Conservation (phyloP, 2,329 filamentous ascomycete genomes). For the Bipolaris victoriae region DNA sequence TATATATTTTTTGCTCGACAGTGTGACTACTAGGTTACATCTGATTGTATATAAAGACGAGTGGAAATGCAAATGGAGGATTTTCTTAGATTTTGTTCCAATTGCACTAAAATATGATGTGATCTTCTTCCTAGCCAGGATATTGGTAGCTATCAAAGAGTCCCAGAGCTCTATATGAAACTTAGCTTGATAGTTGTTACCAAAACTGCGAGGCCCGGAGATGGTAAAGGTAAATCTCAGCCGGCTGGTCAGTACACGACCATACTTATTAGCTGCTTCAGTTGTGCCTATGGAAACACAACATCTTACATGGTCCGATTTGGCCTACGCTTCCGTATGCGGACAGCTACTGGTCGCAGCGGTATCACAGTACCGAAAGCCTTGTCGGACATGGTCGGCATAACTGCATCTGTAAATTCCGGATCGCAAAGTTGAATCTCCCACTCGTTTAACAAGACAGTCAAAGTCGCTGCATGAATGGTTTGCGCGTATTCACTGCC, state of each 20-base stretch:
- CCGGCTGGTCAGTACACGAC: not conserved
- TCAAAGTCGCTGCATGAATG: constrained; percentile 32
- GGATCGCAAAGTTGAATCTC: constrained; percentile 36
- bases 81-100: not conserved
- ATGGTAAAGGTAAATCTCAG: no score
- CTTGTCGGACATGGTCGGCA: constrained; percentile 23
- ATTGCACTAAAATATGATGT: not conserved
- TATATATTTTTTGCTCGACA: not conserved
- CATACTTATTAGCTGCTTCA: not conserved
- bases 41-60: not conserved
- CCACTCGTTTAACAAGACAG: constrained; percentile 33
- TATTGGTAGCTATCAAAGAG: not conserved
- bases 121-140: not conserved
- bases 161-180: not conserved
- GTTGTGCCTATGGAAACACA: no score
- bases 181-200: not conserved
- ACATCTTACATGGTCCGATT: not conserved
- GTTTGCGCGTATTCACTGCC: constrained; percentile 24
- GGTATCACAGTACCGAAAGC: constrained; percentile 33
- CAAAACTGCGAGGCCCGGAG: no score
- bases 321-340: constrained; percentile 33
- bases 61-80: not conserved
- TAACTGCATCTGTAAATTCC: constrained; percentile 22
- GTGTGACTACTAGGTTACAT: not conserved
- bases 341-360: constrained; percentile 26